These are phyloP conservation scores for Nakataea oryzae DNA, from an alignment of 2,329 filamentous ascomycete genomes.

Conservation along the genomic window DNA sequence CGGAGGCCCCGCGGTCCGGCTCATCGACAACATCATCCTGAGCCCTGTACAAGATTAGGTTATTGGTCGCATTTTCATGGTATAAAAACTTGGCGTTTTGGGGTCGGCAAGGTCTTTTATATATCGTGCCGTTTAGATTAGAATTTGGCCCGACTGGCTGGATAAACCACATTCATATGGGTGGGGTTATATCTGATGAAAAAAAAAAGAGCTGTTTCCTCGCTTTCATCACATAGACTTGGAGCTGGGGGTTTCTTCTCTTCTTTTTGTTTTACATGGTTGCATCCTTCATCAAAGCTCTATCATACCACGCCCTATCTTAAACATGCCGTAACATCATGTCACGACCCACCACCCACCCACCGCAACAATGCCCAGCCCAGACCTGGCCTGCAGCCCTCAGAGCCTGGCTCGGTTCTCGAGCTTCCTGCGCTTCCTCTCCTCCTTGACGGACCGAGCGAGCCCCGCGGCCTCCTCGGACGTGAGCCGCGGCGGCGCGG, in stretches of 20 bases:
- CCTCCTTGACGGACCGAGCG: conserved; percentile 31
- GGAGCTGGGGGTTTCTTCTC: not conserved
- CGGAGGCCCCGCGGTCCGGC: conserved; percentile 63
- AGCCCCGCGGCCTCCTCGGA: conserved; percentile 37
- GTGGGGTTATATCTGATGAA: not conserved
- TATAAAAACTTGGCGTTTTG: not conserved
- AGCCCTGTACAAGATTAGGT: conserved; percentile 21
- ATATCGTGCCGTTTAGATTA: not conserved
- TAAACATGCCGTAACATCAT: not conserved
- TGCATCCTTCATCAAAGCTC: not conserved
- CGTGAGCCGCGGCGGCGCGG: conserved; percentile 29
- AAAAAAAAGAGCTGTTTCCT: not conserved
- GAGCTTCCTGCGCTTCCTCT: conserved; percentile 35
- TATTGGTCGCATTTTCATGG: not conserved
- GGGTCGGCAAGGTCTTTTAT: not conserved
- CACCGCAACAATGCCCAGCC: not conserved
- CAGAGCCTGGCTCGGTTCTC: conserved; percentile 41
- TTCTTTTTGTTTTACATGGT: not conserved
- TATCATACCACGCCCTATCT: not conserved
- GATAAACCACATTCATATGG: not conserved
- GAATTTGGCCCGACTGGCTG: not conserved
- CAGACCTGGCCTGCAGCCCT: too few relatives aligned
- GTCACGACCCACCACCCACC: not conserved
- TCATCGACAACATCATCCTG: conserved; percentile 90
- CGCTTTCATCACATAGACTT: not conserved